Evolutionary conservation across 2,329 filamentous ascomycete species (phyloP), one percentile per base, ranked within the genome.

Genomic region (Cryoendolithus antarcticus): DNA sequence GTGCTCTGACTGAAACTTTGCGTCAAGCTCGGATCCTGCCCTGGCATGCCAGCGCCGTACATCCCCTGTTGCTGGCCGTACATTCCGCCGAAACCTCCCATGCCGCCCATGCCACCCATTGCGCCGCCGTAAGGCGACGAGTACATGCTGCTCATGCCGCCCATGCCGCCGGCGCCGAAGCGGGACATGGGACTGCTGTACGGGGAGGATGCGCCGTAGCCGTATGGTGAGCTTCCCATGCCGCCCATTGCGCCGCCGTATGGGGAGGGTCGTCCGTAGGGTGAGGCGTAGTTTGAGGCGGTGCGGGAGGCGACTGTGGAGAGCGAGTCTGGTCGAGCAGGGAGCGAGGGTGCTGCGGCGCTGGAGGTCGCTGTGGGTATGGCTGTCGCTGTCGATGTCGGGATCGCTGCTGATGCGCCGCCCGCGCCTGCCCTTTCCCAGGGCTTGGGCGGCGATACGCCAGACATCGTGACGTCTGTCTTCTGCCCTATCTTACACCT

Each of bases 1-100:
- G 93, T 98, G 67, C 83, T 91, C 62, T 93, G 88, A 58, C 80
- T 85, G 69, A 96, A 95, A 38, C 84, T 82, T 58, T 93, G 84
- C n/a, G 89, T 95, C 59, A 98, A 68, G 63, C 86, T 95, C 61
- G 91, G 86, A 21, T 86, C 84, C 59, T 94, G 86, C 58, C 93
- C 93, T 21, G 83, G 82, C 33, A 58, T 59, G 50, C 61, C 60
- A n/a, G 56, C 77, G 15, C 65, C 68, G 10, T 63, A 62, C 60
- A 72, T 72, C 45, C 69, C 66, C 50, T 61, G 62, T 43, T 60
- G 57, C 50, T 61, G 61, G 4, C 65, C 61, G 34, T 59, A 56
- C 58, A 61, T 60, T 30, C 54, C 57, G 7, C 49, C 48, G 19
- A 21, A 21, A 13, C 45, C 47, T 30, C 42, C 42, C 52, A 58